Evolutionary conservation across 805 yeast genomes (phyloP).

Genomic region (Wickerhamomyces strasburgensis): DNA sequence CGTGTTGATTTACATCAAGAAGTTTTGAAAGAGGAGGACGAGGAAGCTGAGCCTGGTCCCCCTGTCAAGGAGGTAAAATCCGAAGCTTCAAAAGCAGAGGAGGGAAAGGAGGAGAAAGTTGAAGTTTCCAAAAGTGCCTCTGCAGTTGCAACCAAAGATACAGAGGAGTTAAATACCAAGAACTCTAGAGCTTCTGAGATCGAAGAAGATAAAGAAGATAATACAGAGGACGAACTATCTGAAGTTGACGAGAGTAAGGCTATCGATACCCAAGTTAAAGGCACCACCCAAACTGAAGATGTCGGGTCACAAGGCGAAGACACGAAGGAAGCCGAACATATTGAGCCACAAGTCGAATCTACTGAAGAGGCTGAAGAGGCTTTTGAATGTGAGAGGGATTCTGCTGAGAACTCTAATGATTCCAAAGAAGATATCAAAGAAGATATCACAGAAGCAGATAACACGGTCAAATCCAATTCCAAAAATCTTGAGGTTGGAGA

Average conservation of each 20-base stretch:
- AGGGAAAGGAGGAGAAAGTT: neutral
- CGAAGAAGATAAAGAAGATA: slow-evolving; percentile 8
- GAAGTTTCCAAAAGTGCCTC: neutral
- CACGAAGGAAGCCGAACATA: neutral
- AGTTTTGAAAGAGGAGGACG: slow-evolving; percentile 13
- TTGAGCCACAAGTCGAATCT: neutral
- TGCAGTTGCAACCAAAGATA: neutral
- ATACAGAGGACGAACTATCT: too few species aligned
- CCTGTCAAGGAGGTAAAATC: slow-evolving; percentile 6
- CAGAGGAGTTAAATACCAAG: neutral
- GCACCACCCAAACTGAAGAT: too few species aligned
- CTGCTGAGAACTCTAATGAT: slow-evolving; percentile 1
- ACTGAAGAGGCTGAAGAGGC: neutral
- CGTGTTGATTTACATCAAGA: slow-evolving; percentile 12
- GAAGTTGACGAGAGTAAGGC: neutral
- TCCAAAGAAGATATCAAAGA: neutral
- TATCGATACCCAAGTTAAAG: neutral
- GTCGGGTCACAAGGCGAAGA: slow-evolving; percentile 2
- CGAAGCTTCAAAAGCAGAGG: neutral
- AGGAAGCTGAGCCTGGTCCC: slow-evolving; percentile 3
- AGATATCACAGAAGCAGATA: slow-evolving; percentile 21
- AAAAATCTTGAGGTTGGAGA: slow-evolving; percentile 2
- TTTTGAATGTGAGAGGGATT: neutral
- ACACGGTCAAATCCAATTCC: too few species aligned
- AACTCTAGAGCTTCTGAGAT: neutral